Evolutionary conservation across 306 rosid species (phyloP), one percentile per base, ranked within the genome.

Genomic region (Cicer pinnatifidum): DNA sequence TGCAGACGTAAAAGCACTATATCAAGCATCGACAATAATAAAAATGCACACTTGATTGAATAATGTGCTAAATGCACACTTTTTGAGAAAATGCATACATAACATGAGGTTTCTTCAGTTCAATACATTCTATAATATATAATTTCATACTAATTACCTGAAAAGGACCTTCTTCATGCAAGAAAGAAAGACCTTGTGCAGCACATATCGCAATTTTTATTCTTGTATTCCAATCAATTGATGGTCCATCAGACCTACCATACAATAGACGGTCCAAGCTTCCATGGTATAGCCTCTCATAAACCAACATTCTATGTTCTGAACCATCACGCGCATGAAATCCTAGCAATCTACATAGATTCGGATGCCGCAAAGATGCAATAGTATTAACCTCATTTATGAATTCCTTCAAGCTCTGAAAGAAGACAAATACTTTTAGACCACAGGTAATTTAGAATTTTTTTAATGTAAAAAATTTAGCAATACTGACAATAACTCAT

Each of bases 91-190:
- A 63, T 6, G 48, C n/a, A 63, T 33, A 39, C 1, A 40, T 63
- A 17, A 16, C 8, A 65, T 7, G 52, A 65, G 39, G 52, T 43
- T 65, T 43, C 15, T 43, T 17, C 39, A 20, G 54, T 6, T 66
- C 39, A 43, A 43, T 66, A 19, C 10, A 44, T 45, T 66, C 71
- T 9, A 43, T 17, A 17, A 17, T 17, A 17, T 11, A 17, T 6
- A 19, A 19, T 41, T 43, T 43, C 38, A 19, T 66, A 43, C 40
- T 19, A 66, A 6, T 19, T 19, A 66, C 71, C 71, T 66, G 71
- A 44, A 66, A 66, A 66, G 71, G 71, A 10, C 71, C 71, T 66
- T 66, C 71, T 66, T 66, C 71, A 11, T 66, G 71, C 71, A 66
- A 66, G 71, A 66, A 66, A 66, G 71, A 43, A 44, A 66, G 71